Evolutionary conservation across 805 yeast species (phyloP).

Genomic region (Hanseniaspora guilliermondii): DNA sequence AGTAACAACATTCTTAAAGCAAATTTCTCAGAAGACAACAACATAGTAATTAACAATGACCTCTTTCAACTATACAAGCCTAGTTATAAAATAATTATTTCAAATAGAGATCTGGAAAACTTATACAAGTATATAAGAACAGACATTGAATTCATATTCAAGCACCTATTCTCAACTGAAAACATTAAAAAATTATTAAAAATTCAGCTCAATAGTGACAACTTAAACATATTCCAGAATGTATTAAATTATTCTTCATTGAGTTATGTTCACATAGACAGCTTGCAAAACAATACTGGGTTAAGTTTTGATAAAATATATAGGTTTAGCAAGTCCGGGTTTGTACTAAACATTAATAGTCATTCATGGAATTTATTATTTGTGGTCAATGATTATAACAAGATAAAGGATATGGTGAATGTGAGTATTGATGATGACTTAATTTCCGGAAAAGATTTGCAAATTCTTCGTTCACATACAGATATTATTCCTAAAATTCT

Average conservation of each 20-base stretch:
- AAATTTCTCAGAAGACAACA: not conserved
- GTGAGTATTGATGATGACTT: not conserved
- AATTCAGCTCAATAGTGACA: not conserved
- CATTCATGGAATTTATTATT: not conserved
- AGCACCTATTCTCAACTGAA: not conserved
- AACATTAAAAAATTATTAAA: not conserved
- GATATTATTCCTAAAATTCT: not conserved
- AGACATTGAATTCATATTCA: conserved; percentile 1
- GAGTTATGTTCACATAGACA: not conserved
- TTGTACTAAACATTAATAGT: not conserved
- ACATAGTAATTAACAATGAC: conserved; percentile 8
- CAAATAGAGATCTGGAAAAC: conserved; percentile 3
- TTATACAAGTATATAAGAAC: not conserved
- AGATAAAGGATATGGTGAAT: no score
- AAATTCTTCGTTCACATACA: not conserved
- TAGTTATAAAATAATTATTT: not conserved
- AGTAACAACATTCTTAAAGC: not conserved
- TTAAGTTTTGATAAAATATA: conserved; percentile 1
- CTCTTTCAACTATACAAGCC: conserved; percentile 7
- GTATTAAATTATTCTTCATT: not conserved
- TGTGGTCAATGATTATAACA: not conserved
- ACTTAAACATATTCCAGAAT: not conserved
- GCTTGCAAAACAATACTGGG: not conserved
- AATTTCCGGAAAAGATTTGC: not conserved
- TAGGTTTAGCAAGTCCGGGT: not conserved